phyloP scores from a whole-genome alignment of 139 green algal genomes.

The Nannochloris sp. region DNA sequence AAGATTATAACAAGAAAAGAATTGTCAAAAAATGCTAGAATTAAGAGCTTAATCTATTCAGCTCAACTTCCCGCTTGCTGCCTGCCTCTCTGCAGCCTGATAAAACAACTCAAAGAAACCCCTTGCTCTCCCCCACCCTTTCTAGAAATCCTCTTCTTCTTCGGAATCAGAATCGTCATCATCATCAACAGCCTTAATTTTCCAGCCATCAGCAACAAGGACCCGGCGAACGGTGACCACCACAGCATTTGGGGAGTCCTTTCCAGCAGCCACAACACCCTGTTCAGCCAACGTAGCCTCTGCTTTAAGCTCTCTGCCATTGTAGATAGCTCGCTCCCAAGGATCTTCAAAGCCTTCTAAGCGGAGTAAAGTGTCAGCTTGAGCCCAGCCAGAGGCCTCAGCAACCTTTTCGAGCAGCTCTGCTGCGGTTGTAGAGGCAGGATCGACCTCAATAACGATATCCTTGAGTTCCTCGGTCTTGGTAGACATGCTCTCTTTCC shows the following conservation, averaged over 20 bases:
- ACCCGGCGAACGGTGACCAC: constrained; percentile 26
- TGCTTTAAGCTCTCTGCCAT: constrained; percentile 24
- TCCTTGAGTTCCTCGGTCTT: constrained; percentile 32
- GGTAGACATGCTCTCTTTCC: constrained; percentile 70
- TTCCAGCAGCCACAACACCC: constrained; percentile 8
- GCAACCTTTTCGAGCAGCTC: constrained; percentile 21
- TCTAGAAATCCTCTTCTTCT: constrained; percentile 6
- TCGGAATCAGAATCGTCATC: constrained; percentile 6
- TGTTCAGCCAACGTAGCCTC: constrained; percentile 10
- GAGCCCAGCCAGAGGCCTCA: constrained; percentile 18
- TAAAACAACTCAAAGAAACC: no score
- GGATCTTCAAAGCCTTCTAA: constrained; percentile 40
- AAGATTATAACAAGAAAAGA: no score
- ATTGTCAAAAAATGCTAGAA: no score
- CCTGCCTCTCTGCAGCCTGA: no score
- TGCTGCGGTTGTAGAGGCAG: constrained; percentile 5
- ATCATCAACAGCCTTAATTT: constrained; percentile 11
- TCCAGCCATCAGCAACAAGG: constrained; percentile 36
- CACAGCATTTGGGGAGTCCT: not conserved
- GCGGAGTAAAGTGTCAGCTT: constrained; percentile 16
- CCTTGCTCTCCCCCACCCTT: not conserved
- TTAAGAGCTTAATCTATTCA: no score
- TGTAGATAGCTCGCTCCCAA: constrained; percentile 34
- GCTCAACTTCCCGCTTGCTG: no score
- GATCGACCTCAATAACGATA: constrained; percentile 16